Conservation (phyloP, 2,329 filamentous ascomycete species). For the Cladosporium cucumerinum region DNA sequence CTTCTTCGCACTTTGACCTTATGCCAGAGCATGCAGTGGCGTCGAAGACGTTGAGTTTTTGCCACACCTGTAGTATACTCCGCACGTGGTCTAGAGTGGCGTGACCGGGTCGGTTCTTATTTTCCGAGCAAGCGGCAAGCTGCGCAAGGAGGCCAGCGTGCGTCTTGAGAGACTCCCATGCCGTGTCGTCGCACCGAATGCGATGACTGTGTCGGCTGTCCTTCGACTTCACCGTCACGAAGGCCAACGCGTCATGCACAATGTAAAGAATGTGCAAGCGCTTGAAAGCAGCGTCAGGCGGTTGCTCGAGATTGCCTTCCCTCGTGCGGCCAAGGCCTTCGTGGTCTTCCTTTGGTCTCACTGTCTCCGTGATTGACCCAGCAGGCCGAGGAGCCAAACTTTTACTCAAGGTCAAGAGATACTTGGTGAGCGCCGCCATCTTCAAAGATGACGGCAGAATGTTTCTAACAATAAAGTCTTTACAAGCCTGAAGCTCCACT, state of each 20-base stretch:
- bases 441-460: constrained; percentile 19
- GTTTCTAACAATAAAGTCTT: constrained; percentile 21
- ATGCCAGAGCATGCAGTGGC: background rate
- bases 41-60: constrained; percentile 9
- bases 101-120: background rate
- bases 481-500: constrained; percentile 19
- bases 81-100: background rate
- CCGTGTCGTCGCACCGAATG: background rate
- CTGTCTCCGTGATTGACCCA: constrained; percentile 3
- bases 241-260: constrained; percentile 21
- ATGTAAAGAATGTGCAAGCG: constrained; percentile 26
- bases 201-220: background rate
- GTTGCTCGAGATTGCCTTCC: constrained; percentile 20
- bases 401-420: constrained; percentile 21
- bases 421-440: constrained; percentile 20
- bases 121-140: constrained; percentile 14
- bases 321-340: constrained; percentile 17
- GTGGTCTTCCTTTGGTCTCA: constrained; percentile 15
- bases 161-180: constrained; percentile 9
- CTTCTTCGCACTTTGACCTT: constrained; percentile 2
- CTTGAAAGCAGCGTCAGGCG: constrained; percentile 22
- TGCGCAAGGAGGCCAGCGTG: constrained; percentile 13
- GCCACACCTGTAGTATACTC: constrained; percentile 10
- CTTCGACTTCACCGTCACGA: background rate
- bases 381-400: constrained; percentile 14